Conservation (phyloP, 1,284 basidiomycete genomes). For the Trichosporon sp. region DNA sequence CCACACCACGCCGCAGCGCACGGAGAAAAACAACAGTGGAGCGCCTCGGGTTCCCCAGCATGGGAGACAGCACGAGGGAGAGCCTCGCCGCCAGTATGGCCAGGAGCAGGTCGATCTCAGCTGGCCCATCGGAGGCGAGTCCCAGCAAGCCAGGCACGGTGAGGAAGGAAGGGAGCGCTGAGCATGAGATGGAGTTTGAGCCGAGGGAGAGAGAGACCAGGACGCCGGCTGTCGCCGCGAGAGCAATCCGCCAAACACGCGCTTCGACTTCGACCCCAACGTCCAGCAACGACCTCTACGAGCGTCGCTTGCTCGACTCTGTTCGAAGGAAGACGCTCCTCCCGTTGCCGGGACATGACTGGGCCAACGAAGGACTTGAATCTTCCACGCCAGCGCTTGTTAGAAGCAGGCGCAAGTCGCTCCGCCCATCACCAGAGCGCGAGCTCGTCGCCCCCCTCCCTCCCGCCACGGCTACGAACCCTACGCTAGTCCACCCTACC, state of each 20-base stretch:
- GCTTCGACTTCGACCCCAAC: background rate
- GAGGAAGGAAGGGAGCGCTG: background rate
- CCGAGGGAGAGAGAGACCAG: background rate
- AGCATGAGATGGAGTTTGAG: background rate
- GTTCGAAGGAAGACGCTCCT: background rate
- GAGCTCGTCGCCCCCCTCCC: background rate
- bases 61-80: conserved; percentile 12
- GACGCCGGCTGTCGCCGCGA: background rate
- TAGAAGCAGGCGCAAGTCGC: background rate
- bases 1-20: background rate
- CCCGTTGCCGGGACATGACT: conserved; percentile 3
- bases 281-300: conserved; percentile 5
- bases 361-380: background rate
- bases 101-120: background rate
- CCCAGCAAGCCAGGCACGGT: background rate
- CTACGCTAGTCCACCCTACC: background rate
- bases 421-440: background rate
- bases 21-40: background rate
- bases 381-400: conserved; percentile 5
- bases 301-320: conserved; percentile 6
- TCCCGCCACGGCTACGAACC: background rate
- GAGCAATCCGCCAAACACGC: background rate
- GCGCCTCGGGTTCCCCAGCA: conserved; percentile 7
- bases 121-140: background rate
- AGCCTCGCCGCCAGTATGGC: conserved; percentile 3